These are phyloP conservation scores for Zygotorulaspora danielsina DNA, from an alignment of 805 yeast species.

Conservation along the genomic window DNA sequence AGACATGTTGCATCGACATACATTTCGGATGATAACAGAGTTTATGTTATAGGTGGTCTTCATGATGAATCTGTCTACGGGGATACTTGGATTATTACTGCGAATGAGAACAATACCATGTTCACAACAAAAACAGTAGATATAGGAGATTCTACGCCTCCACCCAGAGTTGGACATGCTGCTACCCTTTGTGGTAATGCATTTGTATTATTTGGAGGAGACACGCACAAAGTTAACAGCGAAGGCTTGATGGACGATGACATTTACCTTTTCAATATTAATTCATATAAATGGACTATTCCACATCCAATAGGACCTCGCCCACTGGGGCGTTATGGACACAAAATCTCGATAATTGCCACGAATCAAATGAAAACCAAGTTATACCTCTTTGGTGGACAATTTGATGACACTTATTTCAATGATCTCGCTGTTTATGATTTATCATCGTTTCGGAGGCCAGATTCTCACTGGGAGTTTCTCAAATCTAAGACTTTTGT, in stretches of 20 bases:
- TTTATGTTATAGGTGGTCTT: slow-evolving; percentile 91
- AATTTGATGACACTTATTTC: slow-evolving; percentile 74
- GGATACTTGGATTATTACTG: slow-evolving; percentile 84
- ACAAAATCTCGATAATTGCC: slow-evolving; percentile 73
- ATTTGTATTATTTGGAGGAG: slow-evolving; percentile 93
- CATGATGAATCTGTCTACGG: slow-evolving; percentile 90
- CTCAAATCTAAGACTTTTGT: slow-evolving; percentile 49
- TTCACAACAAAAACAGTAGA: slow-evolving; percentile 51
- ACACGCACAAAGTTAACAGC: slow-evolving; percentile 76
- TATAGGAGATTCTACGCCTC: slow-evolving; percentile 76
- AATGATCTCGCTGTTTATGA: slow-evolving; percentile 85
- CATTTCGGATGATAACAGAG: slow-evolving; percentile 73
- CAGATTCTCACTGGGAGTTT: slow-evolving; percentile 79
- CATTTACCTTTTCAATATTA: slow-evolving; percentile 78
- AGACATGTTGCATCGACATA: slow-evolving; percentile 82
- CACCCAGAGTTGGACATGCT: slow-evolving; percentile 96
- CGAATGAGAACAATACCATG: slow-evolving; percentile 37
- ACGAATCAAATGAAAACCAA: slow-evolving; percentile 53
- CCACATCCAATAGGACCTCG: slow-evolving; percentile 70
- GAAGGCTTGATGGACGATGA: slow-evolving; percentile 82
- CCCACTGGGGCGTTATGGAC: slow-evolving; percentile 94
- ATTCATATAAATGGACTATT: slow-evolving; percentile 71
- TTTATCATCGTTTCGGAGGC: slow-evolving; percentile 75
- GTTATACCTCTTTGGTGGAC: slow-evolving; percentile 91
- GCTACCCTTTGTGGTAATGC: slow-evolving; percentile 91